phyloP scores from a whole-genome alignment of 2,329 filamentous ascomycete genomes.

The Botryosphaeria dothidea region DNA sequence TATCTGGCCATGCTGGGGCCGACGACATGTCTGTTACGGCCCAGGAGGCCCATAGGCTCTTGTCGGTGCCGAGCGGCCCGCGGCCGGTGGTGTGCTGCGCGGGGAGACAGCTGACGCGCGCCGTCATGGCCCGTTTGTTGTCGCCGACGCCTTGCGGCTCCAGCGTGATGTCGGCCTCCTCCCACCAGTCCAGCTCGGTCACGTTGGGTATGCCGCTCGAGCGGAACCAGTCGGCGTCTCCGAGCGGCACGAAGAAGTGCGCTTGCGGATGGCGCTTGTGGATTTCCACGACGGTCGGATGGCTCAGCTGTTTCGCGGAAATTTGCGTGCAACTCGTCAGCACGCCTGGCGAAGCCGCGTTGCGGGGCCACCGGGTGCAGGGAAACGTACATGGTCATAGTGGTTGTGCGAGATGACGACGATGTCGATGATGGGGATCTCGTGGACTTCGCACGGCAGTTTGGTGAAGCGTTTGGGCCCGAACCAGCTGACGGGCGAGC shows the following conservation, averaged over 20 bases:
- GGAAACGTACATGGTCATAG: conserved; percentile 75
- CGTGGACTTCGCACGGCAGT: conserved; percentile 71
- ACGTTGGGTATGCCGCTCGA: conserved; percentile 69
- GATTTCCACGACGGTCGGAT: conserved; percentile 71
- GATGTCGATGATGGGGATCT: conserved; percentile 74
- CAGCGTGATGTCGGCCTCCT: conserved; percentile 70
- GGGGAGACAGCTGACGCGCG: conserved; percentile 75
- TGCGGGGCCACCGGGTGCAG: no score
- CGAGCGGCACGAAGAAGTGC: conserved; percentile 85
- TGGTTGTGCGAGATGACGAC: conserved; percentile 84
- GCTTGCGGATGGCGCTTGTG: conserved; percentile 70
- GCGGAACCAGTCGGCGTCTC: conserved; percentile 80
- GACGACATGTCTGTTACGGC: conserved; percentile 59
- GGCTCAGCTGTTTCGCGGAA: conserved; percentile 55
- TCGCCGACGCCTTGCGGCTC: conserved; percentile 20
- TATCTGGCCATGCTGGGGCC: background rate
- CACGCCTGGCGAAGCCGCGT: background rate
- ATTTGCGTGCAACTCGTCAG: background rate
- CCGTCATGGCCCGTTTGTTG: conserved; percentile 54
- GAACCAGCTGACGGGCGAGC: conserved; percentile 70
- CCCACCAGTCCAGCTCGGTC: conserved; percentile 95
- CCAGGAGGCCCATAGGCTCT: conserved; percentile 88
- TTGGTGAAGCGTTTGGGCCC: conserved; percentile 78
- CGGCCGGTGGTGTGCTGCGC: conserved; percentile 80
- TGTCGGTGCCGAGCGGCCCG: conserved; percentile 66